Evolutionary conservation across 257 asterid genomes (phyloP).

Genomic region (Cynanchum wilfordii): DNA sequence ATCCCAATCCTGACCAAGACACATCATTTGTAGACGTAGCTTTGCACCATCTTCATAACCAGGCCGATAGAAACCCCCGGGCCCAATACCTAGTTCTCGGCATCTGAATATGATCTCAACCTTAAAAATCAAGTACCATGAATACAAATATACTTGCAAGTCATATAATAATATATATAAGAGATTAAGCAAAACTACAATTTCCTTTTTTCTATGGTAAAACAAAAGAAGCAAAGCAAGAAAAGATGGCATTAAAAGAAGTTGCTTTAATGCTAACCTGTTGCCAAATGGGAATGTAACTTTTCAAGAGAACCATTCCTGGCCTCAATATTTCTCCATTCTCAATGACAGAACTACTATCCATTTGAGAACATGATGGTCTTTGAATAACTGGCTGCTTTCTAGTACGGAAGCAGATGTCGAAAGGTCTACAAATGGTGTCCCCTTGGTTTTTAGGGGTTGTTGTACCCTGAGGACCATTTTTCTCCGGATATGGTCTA

Average conservation of each 20-base stretch:
- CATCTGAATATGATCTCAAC: conserved; percentile 43
- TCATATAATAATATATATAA: background rate
- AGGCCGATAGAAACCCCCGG: conserved; percentile 62
- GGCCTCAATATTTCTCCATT: conserved; percentile 43
- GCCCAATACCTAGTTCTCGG: conserved; percentile 46
- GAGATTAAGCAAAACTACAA: background rate
- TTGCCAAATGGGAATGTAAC: conserved; percentile 32
- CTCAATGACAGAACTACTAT: conserved; percentile 16
- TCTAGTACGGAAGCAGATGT: conserved; percentile 40
- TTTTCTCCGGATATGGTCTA: conserved; percentile 1
- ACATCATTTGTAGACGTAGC: conserved; percentile 62
- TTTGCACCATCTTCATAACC: conserved; percentile 58
- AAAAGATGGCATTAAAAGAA: no score
- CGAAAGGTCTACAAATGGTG: conserved; percentile 29
- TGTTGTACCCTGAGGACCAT: conserved; percentile 11
- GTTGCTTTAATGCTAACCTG: conserved; percentile 33
- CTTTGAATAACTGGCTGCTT: background rate
- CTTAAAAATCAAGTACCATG: conserved; percentile 20
- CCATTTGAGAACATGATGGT: background rate
- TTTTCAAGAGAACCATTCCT: conserved; percentile 61
- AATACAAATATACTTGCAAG: background rate
- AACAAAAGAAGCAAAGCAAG: no score
- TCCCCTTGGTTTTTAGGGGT: conserved; percentile 2
- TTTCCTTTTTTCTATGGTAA: background rate
- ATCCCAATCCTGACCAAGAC: conserved; percentile 69